A percentile compares a stretch with the other conserved stretches of the same genome.
These are phyloP conservation scores for Trichophyton mentagrophytes DNA, from an alignment of 2,329 filamentous ascomycete genomes.

Conservation along the genomic window DNA sequence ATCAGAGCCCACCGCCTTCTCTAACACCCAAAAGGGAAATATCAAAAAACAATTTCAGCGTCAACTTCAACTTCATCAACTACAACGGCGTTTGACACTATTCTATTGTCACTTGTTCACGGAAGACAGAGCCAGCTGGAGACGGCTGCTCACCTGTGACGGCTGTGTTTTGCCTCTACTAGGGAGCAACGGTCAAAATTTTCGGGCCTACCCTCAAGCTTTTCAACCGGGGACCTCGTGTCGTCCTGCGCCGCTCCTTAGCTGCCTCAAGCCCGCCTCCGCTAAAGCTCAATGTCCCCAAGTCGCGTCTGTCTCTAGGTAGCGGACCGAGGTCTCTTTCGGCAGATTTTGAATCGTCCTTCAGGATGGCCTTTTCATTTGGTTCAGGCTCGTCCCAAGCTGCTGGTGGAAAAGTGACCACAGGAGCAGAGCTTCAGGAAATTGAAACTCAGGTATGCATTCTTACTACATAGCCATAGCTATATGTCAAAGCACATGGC, in stretches of 20 bases:
- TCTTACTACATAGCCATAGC: not conserved
- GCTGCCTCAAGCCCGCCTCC: slow-evolving; percentile 14
- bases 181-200: slow-evolving; percentile 28
- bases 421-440: slow-evolving; percentile 57
- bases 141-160: not conserved
- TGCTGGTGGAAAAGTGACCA: slow-evolving; percentile 28
- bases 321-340: slow-evolving; percentile 26
- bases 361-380: slow-evolving; percentile 51
- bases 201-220: slow-evolving; percentile 33
- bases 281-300: slow-evolving; percentile 26
- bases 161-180: slow-evolving; percentile 3
- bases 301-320: slow-evolving; percentile 22
- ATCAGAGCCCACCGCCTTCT: not conserved
- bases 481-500: slow-evolving; percentile 1
- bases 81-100: not conserved
- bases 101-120: not conserved
- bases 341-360: slow-evolving; percentile 22
- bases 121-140: not conserved
- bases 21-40: not conserved
- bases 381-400: slow-evolving; percentile 33
- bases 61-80: not conserved
- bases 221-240: slow-evolving; percentile 31
- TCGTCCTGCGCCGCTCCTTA: slow-evolving; percentile 33
- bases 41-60: not conserved
- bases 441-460: slow-evolving; percentile 63